Base-by-base conservation (phyloP, 2,329 filamentous ascomycete species). In the Xylariales sp. region DNA sequence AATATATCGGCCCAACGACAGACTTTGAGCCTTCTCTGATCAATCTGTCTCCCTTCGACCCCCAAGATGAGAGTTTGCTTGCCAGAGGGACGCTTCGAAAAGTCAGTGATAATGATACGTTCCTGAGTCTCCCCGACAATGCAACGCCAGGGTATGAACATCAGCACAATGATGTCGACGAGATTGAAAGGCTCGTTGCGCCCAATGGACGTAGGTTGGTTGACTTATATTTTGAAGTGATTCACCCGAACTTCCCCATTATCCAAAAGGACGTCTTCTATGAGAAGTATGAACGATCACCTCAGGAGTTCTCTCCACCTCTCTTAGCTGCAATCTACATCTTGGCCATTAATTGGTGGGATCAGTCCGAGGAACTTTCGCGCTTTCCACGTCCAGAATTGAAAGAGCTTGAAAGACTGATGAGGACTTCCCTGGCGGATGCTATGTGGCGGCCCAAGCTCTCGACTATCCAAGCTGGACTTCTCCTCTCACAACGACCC, bases 291-390 rank as follows among this genome's bases (percentile, higher is more conserved):
- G 78, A 81, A 33, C 76, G 80, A 49, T 81, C 81, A 29, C 78
- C 86, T 51, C 76, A 77, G 38, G 81, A 86, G 48, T 86, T 91
- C 53, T 83, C 85, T 12, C 85, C 88, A 2, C 78, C 85, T 10
- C 67, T 93, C 18, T 70, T 94, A 13, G 86, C 85, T 21, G 85
- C 85, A 37, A 81, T 94, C 51, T 93, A 95, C 53, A 79, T 95
- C 17, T 68, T 95, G 17, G 87, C 89, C 7, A 76, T 94, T 53
- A 89, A 91, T 59, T 95, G 89, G 82, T 93, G 89, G 81, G 80
- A 88, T 36, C 74, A 86, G 44, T 83, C 81, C 45, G 75, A 81
- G 14, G 76, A 80, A 16, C 71, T 91, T 17, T 75, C 79, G 27
- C 66, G 69, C 15, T 67, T 77, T 17, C 76, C 78, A 16, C 78